These are phyloP conservation scores for Cucurbita moschata DNA, from an alignment of 306 rosid species.

Conservation along the genomic window DNA sequence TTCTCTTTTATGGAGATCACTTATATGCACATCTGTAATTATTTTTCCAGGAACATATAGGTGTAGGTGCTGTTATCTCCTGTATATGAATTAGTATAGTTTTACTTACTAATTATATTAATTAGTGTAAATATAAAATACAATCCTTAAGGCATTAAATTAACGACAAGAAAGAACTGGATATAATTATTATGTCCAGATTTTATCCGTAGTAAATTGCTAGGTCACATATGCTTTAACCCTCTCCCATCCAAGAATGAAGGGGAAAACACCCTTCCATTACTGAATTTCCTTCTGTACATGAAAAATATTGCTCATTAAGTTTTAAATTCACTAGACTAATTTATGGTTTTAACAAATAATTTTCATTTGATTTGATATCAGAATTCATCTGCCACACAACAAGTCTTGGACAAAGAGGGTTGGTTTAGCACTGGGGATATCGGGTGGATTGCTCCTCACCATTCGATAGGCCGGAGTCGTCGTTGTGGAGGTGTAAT, in stretches of 20 bases:
- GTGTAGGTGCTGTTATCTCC: not conserved
- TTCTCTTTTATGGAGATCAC: not conserved
- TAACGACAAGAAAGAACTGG: too few relatives aligned
- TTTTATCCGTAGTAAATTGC: not conserved
- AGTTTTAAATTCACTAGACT: not conserved
- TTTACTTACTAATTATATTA: too few relatives aligned
- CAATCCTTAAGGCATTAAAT: too few relatives aligned
- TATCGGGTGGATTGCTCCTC: conserved; percentile 81
- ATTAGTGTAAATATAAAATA: not conserved
- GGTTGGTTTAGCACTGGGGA: conserved; percentile 92
- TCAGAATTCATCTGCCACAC: conserved; percentile 68
- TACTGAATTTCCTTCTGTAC: not conserved
- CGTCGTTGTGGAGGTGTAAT: conserved; percentile 52
- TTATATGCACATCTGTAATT: not conserved
- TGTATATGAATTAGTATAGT: too few relatives aligned
- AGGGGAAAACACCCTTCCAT: not conserved
- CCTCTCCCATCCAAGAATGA: too few relatives aligned
- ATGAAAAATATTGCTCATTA: not conserved
- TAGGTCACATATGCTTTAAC: too few relatives aligned
- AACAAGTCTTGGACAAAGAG: conserved; percentile 48
- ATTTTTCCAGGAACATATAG: not conserved
- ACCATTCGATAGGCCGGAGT: conserved; percentile 60
- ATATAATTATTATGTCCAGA: not conserved
- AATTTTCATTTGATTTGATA: conserved; percentile 7
- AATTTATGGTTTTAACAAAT: not conserved